Evolutionary conservation across 2,329 filamentous ascomycete species (phyloP), one percentile per base, ranked within the genome.

Genomic region (Pseudogymnoascus pannorum): DNA sequence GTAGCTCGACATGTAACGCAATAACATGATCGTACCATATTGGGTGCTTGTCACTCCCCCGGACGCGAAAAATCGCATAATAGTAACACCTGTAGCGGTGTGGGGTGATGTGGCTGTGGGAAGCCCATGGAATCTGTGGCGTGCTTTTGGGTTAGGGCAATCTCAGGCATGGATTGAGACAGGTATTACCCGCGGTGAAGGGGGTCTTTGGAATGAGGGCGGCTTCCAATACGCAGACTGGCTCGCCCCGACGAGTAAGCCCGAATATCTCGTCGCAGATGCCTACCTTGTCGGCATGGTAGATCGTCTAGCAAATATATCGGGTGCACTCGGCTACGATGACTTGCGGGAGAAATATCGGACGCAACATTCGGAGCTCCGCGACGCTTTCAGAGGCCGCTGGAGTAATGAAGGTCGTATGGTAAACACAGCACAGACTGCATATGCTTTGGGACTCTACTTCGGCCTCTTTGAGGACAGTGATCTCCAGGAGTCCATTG

Each of bases 1-100:
- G 35, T 16, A n/a, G 35, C 35, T 38, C n/a, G 35, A 38, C 35
- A 38, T 38, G 35, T n/a, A 38, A 5, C 35, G 35, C 14, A 38
- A 0, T 67, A 67, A 14, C 66, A 68, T 4, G 76, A 78, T 57
- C 75, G 76, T 40, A 64, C 67, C 12, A 62, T 68, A 3, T 48
- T 61, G 1, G 66, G 68, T 33, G 71, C 33, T 68, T 69, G 2
- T 67, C 69, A 8, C 64, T 71, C 12, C 65, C 72, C 2, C 64
- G 71, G 48, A 14, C 16, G 7, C 29, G 35, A 51, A 31, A 35
- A 3, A 38, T 16, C 9, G 22, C 16, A 24, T 42, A 12, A 38
- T 22, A 18, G n/a, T 9, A 14, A 29, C 11, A 7, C 57, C 42
- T 2, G 42, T 26, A 33, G 63, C 63, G 4, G 59, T 62, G 9